Conservation (phyloP, 148 eudicot genomes). For the Limonium bicolor region DNA sequence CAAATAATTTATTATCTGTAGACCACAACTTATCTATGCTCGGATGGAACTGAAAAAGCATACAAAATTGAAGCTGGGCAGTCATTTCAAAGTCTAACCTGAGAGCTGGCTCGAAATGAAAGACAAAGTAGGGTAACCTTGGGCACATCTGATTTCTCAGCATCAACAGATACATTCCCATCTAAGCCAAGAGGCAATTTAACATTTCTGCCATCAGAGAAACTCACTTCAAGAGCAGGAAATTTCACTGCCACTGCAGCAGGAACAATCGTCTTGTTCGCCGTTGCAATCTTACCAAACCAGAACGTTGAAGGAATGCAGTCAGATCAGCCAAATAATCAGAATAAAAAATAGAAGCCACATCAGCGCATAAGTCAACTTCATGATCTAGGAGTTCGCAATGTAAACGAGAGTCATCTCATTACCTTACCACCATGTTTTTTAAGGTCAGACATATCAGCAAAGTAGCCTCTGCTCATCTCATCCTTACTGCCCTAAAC, state of each 20-base stretch:
- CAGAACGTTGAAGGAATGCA: background rate
- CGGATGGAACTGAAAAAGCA: no score
- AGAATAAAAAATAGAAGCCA: background rate
- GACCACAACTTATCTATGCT: no score
- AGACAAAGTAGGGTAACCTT: slow-evolving; percentile 70
- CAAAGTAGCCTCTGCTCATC: slow-evolving; percentile 89
- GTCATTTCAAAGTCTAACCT: no score
- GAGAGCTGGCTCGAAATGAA: slow-evolving; percentile 80
- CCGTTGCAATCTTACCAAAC: slow-evolving; percentile 42
- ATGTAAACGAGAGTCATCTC: background rate
- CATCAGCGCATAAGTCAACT: background rate
- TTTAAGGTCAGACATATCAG: slow-evolving; percentile 77
- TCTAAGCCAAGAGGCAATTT: slow-evolving; percentile 44
- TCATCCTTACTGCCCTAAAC: slow-evolving; percentile 93
- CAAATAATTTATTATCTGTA: no score
- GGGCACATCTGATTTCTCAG: no score
- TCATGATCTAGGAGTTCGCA: background rate
- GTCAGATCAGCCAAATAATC: background rate
- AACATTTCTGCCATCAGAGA: slow-evolving; percentile 39
- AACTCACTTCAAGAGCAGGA: slow-evolving; percentile 54
- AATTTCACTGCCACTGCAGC: slow-evolving; percentile 75
- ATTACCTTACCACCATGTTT: slow-evolving; percentile 86
- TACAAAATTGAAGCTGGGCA: no score
- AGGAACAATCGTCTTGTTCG: slow-evolving; percentile 63
- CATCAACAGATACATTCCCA: no score